Conservation (phyloP, 1,284 basidiomycete species). For the Ustilago curta region DNA sequence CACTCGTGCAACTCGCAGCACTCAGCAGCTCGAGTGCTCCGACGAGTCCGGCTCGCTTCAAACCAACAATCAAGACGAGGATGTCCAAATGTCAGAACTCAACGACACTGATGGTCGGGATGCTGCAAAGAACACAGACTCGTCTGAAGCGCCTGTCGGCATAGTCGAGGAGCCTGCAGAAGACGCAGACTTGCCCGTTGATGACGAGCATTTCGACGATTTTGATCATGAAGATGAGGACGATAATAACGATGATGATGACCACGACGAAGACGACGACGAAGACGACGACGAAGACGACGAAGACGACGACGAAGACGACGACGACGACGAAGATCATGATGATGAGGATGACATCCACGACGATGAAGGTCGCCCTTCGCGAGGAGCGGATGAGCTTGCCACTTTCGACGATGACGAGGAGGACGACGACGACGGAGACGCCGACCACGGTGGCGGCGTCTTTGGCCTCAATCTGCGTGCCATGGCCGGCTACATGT, state of each 20-base stretch:
- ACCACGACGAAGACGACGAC: conserved; percentile 1
- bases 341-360: conserved; percentile 27
- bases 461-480: conserved; percentile 61
- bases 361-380: conserved; percentile 24
- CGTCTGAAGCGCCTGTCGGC: conserved; percentile 5
- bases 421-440: conserved; percentile 45
- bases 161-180: conserved; percentile 25
- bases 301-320: conserved; percentile 9
- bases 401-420: conserved; percentile 42
- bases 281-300: conserved; percentile 27
- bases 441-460: conserved; percentile 39
- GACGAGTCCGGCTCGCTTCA: conserved; percentile 19
- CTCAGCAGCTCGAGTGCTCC: conserved; percentile 30
- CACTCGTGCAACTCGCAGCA: conserved; percentile 13
- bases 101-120: conserved; percentile 9
- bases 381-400: conserved; percentile 21
- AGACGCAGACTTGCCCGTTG: conserved; percentile 15
- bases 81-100: conserved; percentile 35
- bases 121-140: background rate
- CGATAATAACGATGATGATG: conserved; percentile 7
- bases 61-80: conserved; percentile 18
- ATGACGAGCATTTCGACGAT: conserved; percentile 19
- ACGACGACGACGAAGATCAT: conserved; percentile 24
- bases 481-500: conserved; percentile 64
- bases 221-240: conserved; percentile 14